A percentile compares a stretch with the other conserved stretches of the same genome.
These are phyloP conservation scores for Sporothrix curviconia DNA, from an alignment of 2,329 filamentous ascomycete genomes.

Conservation along the genomic window DNA sequence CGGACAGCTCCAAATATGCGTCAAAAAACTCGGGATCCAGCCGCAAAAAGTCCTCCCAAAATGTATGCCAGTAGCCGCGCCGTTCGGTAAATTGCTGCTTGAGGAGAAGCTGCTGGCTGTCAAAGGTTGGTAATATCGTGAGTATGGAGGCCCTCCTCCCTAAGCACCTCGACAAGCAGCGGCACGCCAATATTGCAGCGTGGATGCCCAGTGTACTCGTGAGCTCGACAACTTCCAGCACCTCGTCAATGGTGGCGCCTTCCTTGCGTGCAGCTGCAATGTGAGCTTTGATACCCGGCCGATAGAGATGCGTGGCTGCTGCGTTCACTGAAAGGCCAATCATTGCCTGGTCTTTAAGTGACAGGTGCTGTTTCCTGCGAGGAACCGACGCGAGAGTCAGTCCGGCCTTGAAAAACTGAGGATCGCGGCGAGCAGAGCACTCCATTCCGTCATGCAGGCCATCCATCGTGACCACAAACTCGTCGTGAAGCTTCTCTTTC, in stretches of 20 bases:
- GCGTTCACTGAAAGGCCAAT: background rate
- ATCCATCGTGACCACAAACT: background rate
- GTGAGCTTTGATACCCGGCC: background rate
- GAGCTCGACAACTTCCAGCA: background rate
- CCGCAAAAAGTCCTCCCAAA: slow-evolving; percentile 1
- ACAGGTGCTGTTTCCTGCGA: background rate
- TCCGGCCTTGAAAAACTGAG: background rate
- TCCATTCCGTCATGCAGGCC: too few relatives aligned
- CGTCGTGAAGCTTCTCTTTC: background rate
- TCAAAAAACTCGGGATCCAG: slow-evolving; percentile 3
- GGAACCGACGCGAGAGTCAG: background rate
- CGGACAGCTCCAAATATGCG: background rate
- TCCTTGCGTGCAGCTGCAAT: background rate
- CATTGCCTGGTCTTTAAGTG: background rate
- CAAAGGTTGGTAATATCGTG: background rate
- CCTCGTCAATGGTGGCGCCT: background rate
- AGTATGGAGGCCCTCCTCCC: background rate
- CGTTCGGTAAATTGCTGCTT: background rate
- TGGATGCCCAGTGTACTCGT: slow-evolving; percentile 1
- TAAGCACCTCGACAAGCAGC: slow-evolving; percentile 1
- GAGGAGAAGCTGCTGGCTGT: background rate
- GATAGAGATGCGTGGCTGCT: background rate
- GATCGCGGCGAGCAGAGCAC: background rate
- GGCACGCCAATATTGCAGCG: slow-evolving; percentile 4
- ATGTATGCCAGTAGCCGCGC: background rate